These are phyloP conservation scores for Halophytophthora batemanensis DNA, from an alignment of 352 stramenopile species.

Conservation along the genomic window DNA sequence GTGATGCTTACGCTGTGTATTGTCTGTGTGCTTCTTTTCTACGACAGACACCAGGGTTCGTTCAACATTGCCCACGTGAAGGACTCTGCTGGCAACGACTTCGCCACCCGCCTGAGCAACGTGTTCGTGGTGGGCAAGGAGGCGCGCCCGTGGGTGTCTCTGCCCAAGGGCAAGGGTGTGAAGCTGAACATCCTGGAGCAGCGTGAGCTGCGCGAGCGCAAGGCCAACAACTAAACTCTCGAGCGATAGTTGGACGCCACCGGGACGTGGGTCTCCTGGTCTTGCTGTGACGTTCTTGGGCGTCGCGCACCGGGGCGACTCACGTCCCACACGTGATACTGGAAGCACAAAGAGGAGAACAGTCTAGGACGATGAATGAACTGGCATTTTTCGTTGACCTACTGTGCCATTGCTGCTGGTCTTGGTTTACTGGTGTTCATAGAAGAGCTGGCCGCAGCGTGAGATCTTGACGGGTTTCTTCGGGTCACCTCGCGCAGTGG, in stretches of 20 bases:
- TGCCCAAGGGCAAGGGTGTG: conserved; percentile 98
- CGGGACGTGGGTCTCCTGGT: too few species aligned
- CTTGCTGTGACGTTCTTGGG: too few species aligned
- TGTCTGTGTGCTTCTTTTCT: conserved; percentile 19
- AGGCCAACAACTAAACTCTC: conserved; percentile 74
- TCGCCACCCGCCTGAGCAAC: conserved; percentile 97
- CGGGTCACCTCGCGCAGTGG: conserved; percentile 45
- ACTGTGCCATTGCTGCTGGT: too few species aligned
- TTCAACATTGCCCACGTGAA: conserved; percentile 99
- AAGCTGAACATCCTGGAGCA: conserved; percentile 99
- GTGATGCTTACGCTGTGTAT: too few species aligned
- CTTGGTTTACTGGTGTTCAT: too few species aligned
- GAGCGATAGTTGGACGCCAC: too few species aligned
- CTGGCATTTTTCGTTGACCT: too few species aligned
- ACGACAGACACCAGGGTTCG: conserved; percentile 94
- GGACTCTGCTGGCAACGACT: conserved; percentile 96
- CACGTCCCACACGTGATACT: too few species aligned
- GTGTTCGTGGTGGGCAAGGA: conserved; percentile 97
- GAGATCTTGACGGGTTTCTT: conserved; percentile 45
- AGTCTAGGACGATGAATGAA: too few species aligned
- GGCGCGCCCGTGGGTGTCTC: conserved; percentile 90
- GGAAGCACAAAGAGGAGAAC: too few species aligned
- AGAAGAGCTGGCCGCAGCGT: conserved; percentile 45
- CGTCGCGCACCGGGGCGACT: too few species aligned
- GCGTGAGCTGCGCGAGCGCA: conserved; percentile 76